A percentile compares a stretch with the other conserved stretches of the same genome.
phyloP scores from a whole-genome alignment of 2,329 filamentous ascomycete species.

The Scedosporium aurantiacum region DNA sequence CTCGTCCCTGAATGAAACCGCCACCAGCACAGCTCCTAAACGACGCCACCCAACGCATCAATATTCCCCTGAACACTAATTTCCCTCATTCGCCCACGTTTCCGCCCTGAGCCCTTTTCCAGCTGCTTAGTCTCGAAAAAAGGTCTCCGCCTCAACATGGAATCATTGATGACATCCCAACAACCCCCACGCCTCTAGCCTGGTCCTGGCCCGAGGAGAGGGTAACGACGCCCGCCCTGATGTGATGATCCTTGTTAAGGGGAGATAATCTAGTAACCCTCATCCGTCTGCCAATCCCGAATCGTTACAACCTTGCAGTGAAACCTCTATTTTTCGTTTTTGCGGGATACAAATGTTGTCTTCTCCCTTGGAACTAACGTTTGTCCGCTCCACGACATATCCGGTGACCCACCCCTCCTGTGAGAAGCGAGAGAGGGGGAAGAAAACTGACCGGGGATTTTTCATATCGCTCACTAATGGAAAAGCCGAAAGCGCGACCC shows the following conservation, averaged over 20 bases:
- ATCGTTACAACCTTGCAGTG: too few relatives aligned
- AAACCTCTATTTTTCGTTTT: too few relatives aligned
- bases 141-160: too few relatives aligned
- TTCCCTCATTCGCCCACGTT: neutral
- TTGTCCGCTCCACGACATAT: neutral
- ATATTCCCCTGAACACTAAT: neutral
- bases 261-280: too few relatives aligned
- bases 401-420: neutral
- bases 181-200: too few relatives aligned
- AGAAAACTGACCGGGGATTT: neutral
- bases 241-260: too few relatives aligned
- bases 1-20: neutral
- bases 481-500: neutral
- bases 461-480: neutral
- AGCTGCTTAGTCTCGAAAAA: neutral
- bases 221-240: too few relatives aligned
- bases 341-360: too few relatives aligned
- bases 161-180: too few relatives aligned
- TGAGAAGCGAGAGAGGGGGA: neutral
- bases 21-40: neutral
- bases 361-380: too few relatives aligned
- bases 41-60: neutral
- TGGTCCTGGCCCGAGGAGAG: too few relatives aligned
- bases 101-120: neutral
- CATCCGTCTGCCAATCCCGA: too few relatives aligned